Conservation (phyloP, 768 basidiomycete species). For the Xanthoconium stramineum region DNA sequence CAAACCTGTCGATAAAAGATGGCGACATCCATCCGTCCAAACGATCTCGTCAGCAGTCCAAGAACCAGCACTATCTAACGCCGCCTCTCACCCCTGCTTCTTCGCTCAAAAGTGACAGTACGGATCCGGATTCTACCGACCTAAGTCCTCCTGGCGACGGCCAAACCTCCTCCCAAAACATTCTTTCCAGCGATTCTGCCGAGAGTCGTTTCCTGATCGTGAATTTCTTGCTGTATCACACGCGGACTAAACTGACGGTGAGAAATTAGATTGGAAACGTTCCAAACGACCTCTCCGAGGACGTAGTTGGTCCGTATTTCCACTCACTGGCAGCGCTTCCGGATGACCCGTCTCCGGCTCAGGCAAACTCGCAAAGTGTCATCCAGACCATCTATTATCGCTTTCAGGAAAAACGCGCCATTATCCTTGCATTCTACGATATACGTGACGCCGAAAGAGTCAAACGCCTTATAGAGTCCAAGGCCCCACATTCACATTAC, state of each 20-base stretch:
- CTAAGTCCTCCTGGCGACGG: constrained; percentile 17
- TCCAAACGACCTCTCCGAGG: constrained; percentile 31
- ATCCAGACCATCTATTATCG: constrained; percentile 59
- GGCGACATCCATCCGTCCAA: constrained; percentile 17
- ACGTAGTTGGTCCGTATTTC: constrained; percentile 31
- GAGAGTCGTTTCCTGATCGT: constrained; percentile 35
- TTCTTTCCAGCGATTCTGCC: constrained; percentile 10
- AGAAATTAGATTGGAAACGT: constrained; percentile 40
- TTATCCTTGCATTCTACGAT: constrained; percentile 62
- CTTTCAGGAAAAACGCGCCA: constrained; percentile 47
- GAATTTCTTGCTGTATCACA: not conserved
- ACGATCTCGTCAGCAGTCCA: constrained; percentile 22
- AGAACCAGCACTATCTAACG: constrained; percentile 46
- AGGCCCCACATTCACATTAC: constrained; percentile 6
- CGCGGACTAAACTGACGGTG: constrained; percentile 8
- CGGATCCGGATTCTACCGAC: constrained; percentile 33
- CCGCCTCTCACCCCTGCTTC: constrained; percentile 73
- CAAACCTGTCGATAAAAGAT: constrained; percentile 13
- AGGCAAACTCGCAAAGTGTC: constrained; percentile 10
- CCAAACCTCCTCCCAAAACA: constrained; percentile 18
- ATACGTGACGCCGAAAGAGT: constrained; percentile 51
- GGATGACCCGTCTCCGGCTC: constrained; percentile 8
- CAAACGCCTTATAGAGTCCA: constrained; percentile 37
- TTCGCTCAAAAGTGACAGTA: constrained; percentile 39
- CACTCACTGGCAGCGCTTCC: constrained; percentile 22